Percentiles rank a stretch among this genome's conserved stretches.
Evolutionary conservation across 2,329 filamentous ascomycete genomes (phyloP).

Genomic region (Paecilomyces dactylethromorphus): DNA sequence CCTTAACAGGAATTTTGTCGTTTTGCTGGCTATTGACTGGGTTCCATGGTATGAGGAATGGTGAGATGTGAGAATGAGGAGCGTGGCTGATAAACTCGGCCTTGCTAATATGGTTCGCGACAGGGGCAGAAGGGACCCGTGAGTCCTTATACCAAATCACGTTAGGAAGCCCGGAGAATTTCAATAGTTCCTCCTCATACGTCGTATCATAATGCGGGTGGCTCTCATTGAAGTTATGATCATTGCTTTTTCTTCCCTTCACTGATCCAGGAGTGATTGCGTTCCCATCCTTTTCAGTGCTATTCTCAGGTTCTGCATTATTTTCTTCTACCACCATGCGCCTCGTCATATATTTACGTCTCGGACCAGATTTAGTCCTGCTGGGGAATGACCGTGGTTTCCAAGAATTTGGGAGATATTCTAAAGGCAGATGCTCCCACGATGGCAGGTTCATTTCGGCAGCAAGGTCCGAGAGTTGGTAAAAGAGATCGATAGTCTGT

Average conservation of each 20-base stretch:
- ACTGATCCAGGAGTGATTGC: background rate
- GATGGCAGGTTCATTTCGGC: conserved; percentile 1
- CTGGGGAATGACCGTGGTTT: conserved; percentile 47
- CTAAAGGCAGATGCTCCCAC: conserved; percentile 14
- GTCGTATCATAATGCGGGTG: background rate
- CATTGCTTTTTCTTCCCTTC: background rate
- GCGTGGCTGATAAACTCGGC: background rate
- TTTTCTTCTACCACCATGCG: background rate
- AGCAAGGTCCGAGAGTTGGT: conserved; percentile 10
- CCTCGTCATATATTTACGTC: background rate
- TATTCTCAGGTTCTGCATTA: background rate
- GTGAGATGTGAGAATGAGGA: background rate
- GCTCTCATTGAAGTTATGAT: background rate
- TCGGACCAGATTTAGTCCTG: background rate
- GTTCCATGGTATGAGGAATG: background rate
- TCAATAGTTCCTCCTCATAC: background rate
- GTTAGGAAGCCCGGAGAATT: background rate
- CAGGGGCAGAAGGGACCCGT: background rate
- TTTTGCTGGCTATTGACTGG: background rate
- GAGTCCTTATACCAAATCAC: background rate
- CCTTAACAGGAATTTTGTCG: background rate
- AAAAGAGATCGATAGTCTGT: conserved; percentile 10
- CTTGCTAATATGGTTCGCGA: background rate
- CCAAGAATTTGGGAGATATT: conserved; percentile 41
- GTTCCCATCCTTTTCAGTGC: background rate